phyloP scores from a whole-genome alignment of 2,329 filamentous ascomycete species.

The Domatiomyces globalis region DNA sequence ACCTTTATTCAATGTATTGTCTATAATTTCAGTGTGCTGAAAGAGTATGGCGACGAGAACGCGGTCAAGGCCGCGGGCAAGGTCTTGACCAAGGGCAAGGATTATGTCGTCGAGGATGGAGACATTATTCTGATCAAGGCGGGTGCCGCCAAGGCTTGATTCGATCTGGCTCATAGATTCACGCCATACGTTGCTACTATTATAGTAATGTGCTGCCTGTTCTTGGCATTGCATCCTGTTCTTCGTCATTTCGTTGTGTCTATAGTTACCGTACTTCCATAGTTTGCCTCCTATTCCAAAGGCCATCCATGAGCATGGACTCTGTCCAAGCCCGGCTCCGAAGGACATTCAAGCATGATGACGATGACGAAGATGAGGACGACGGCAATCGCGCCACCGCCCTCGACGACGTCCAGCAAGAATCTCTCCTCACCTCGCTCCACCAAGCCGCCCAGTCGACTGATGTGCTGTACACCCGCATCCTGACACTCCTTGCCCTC shows the following conservation, averaged over 20 bases:
- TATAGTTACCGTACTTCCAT: not conserved
- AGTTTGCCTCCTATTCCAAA: not conserved
- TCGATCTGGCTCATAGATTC: not conserved
- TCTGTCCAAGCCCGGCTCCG: conserved; percentile 9
- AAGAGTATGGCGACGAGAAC: conserved; percentile 77
- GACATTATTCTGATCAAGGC: conserved; percentile 70
- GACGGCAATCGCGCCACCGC: conserved; percentile 8
- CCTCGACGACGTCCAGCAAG: conserved; percentile 13
- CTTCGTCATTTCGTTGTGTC: not conserved
- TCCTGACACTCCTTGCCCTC: conserved; percentile 15
- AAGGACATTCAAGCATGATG: conserved; percentile 16
- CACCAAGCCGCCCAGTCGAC: conserved; percentile 7
- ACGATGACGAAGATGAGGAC: conserved; percentile 17
- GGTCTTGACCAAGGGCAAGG: conserved; percentile 96
- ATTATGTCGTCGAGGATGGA: conserved; percentile 50
- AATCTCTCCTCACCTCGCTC: conserved; percentile 13
- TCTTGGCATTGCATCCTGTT: conserved; percentile 19
- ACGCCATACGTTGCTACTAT: not conserved
- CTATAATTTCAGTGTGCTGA: conserved; percentile 71
- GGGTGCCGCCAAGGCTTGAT: conserved; percentile 34
- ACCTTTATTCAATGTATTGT: conserved; percentile 96
- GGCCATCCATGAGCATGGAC: not conserved
- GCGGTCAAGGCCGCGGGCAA: conserved; percentile 89
- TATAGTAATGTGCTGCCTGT: not conserved
- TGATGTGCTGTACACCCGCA: conserved; percentile 12